phyloP scores from a whole-genome alignment of 2,329 filamentous ascomycete genomes.

The Paecilomyces variotii region DNA sequence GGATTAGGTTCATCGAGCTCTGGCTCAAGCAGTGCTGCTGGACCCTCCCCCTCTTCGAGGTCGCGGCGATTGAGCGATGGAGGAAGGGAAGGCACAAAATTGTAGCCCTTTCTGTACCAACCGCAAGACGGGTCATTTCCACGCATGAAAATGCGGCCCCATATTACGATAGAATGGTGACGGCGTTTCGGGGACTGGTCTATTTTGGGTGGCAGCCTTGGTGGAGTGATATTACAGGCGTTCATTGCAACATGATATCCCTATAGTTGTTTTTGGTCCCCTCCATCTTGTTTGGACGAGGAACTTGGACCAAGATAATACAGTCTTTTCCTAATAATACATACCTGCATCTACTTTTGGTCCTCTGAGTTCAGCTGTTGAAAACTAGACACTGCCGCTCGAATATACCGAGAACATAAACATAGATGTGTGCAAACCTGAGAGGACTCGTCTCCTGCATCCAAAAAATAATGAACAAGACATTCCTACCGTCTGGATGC shows the following conservation, averaged over 20 bases:
- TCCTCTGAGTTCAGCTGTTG: no score
- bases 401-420: no score
- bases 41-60: conserved; percentile 15
- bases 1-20: conserved; percentile 14
- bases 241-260: background rate
- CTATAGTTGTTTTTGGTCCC: background rate
- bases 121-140: background rate
- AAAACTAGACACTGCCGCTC: no score
- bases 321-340: background rate
- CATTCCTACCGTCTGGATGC: no score
- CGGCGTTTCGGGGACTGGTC: background rate
- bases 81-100: conserved; percentile 35
- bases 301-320: background rate
- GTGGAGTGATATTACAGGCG: background rate
- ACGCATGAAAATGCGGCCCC: background rate
- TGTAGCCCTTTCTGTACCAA: conserved; percentile 7
- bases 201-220: background rate
- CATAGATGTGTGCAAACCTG: no score
- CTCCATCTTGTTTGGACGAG: background rate
- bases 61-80: conserved; percentile 31
- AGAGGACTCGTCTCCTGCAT: no score
- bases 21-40: conserved; percentile 17
- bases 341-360: no score
- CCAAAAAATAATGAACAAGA: no score
- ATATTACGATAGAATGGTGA: background rate